These are phyloP conservation scores for Aspergillus pseudonomiae DNA, from an alignment of 2,329 filamentous ascomycete species.

Conservation along the genomic window DNA sequence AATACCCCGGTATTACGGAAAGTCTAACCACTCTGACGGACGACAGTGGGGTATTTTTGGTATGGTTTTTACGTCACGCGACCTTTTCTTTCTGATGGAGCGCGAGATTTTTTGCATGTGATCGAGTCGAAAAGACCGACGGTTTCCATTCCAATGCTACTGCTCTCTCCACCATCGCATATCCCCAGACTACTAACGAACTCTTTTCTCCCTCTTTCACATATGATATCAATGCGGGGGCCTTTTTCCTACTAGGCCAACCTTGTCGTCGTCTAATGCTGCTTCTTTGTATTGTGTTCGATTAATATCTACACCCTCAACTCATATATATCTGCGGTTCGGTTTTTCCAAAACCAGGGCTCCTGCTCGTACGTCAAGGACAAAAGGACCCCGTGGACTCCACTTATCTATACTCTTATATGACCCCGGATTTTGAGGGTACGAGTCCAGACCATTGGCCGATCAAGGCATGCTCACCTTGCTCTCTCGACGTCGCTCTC, in stretches of 20 bases:
- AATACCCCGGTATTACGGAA: conserved; percentile 16
- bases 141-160: conserved; percentile 25
- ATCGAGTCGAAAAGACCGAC: conserved; percentile 31
- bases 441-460: conserved; percentile 6
- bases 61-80: conserved; percentile 40
- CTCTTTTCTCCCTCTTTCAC: conserved; percentile 7
- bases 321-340: neutral
- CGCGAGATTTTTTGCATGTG: conserved; percentile 38
- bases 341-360: neutral
- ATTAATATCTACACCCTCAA: neutral
- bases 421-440: conserved; percentile 2
- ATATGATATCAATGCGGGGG: conserved; percentile 23
- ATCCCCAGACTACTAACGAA: conserved; percentile 27
- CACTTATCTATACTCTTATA: conserved; percentile 2
- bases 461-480: conserved; percentile 34
- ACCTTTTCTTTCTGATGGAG: conserved; percentile 17
- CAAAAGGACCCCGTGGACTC: neutral
- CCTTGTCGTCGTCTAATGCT: conserved; percentile 13
- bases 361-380: neutral
- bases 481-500: conserved; percentile 26
- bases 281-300: conserved; percentile 15
- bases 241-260: conserved; percentile 15
- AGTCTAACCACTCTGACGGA: neutral
- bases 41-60: conserved; percentile 25
- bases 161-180: conserved; percentile 19